Evolutionary conservation across 2,329 filamentous ascomycete genomes (phyloP).

Genomic region (Monilinia laxa): DNA sequence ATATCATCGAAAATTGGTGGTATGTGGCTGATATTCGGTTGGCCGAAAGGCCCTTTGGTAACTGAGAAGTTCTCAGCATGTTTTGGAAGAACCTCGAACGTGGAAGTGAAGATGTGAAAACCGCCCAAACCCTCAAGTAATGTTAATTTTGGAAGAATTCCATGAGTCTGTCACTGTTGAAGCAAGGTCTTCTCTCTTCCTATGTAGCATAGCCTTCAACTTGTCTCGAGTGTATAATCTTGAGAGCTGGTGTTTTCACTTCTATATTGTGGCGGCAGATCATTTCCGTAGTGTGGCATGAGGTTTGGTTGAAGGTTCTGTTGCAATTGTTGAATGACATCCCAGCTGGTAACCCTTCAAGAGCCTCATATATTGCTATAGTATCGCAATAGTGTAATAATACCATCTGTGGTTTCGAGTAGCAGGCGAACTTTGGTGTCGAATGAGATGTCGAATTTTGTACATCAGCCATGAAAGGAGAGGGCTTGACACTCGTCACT

Average conservation of each 20-base stretch:
- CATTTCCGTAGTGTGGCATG: background rate
- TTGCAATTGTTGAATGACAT: background rate
- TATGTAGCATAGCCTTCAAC: background rate
- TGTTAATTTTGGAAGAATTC: background rate
- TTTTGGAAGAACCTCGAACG: background rate
- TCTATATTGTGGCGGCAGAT: background rate
- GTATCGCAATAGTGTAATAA: background rate
- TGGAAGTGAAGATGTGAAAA: background rate
- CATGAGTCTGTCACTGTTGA: background rate
- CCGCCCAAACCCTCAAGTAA: background rate
- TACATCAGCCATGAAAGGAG: background rate
- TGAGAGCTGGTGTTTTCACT: background rate
- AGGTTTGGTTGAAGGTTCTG: background rate
- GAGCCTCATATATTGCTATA: background rate
- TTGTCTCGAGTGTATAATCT: background rate
- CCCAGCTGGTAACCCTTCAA: background rate
- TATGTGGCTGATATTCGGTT: too few species aligned
- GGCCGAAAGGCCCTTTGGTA: too few species aligned
- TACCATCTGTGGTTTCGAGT: background rate
- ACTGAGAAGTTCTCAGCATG: background rate
- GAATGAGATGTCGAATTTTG: background rate
- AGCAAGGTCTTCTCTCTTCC: background rate
- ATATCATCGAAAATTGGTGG: background rate
- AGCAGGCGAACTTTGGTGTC: too few species aligned
- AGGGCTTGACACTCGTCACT: background rate